phyloP scores from a whole-genome alignment of 2,329 filamentous ascomycete genomes.

The Fusarium redolens region DNA sequence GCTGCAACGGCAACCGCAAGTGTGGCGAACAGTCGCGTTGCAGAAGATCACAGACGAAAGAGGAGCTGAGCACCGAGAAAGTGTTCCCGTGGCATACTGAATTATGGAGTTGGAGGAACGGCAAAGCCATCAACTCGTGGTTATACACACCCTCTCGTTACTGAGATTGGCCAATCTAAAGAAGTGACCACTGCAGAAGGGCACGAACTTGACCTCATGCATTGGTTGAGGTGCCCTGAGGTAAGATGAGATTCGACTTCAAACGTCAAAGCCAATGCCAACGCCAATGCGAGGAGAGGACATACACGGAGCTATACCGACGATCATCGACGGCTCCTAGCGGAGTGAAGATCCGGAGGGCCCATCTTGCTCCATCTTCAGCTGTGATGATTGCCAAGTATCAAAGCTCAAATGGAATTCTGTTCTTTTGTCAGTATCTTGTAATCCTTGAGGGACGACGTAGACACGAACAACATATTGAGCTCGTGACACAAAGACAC shows the following conservation, averaged over 20 bases:
- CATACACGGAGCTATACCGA: constrained; percentile 27
- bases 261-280: background rate
- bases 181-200: constrained; percentile 15
- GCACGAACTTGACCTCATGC: constrained; percentile 35
- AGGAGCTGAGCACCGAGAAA: constrained; percentile 14
- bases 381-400: constrained; percentile 3
- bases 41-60: constrained; percentile 24
- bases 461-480: constrained; percentile 24
- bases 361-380: constrained; percentile 3
- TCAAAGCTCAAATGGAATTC: background rate
- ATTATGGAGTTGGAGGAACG: constrained; percentile 36
- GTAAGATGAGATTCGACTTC: constrained; percentile 22
- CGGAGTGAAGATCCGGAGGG: constrained; percentile 39
- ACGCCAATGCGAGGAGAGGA: constrained; percentile 12
- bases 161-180: constrained; percentile 33
- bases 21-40: constrained; percentile 37
- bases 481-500: constrained; percentile 26
- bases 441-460: background rate
- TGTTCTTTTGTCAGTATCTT: constrained; percentile 1
- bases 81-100: constrained; percentile 40
- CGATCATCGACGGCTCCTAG: constrained; percentile 39
- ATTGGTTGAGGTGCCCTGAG: constrained; percentile 23
- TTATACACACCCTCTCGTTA: constrained; percentile 21
- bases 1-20: constrained; percentile 25
- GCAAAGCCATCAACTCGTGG: constrained; percentile 33